Conservation (phyloP, 106 monocot species). For the Iris macrosiphon region DNA sequence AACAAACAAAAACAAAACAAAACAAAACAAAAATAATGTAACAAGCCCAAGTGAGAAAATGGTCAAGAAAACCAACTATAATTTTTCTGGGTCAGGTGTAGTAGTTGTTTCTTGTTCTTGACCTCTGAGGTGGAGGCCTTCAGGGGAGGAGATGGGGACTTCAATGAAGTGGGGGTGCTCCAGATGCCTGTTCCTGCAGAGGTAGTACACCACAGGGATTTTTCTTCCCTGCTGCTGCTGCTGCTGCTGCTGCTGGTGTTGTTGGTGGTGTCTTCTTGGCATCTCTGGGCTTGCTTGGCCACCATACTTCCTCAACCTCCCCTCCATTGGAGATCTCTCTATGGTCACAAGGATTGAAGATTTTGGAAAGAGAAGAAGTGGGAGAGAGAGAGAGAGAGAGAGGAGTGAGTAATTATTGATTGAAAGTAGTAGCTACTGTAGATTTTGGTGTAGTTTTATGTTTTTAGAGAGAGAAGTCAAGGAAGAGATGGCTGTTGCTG, state of each 20-base stretch:
- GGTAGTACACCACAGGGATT: slow-evolving; percentile 58
- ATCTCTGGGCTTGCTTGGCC: slow-evolving; percentile 35
- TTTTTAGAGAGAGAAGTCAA: too few relatives aligned
- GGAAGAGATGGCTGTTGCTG: too few relatives aligned
- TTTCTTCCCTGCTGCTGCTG: slow-evolving; percentile 17
- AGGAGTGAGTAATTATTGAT: too few relatives aligned
- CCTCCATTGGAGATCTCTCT: slow-evolving; percentile 27
- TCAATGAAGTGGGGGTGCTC: slow-evolving; percentile 75
- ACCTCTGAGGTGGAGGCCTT: slow-evolving; percentile 76
- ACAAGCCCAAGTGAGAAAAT: slow-evolving; percentile 1
- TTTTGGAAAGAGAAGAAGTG: background rate
- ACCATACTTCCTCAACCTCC: slow-evolving; percentile 20
- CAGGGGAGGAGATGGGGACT: slow-evolving; percentile 44
- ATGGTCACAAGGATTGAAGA: too few relatives aligned
- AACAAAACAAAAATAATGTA: background rate
- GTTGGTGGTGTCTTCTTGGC: background rate
- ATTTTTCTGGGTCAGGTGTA: background rate
- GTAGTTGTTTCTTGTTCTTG: background rate
- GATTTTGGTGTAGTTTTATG: too few relatives aligned
- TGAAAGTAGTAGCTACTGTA: too few relatives aligned
- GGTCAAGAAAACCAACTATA: background rate
- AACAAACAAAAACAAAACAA: background rate
- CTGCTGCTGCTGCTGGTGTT: background rate
- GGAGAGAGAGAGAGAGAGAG: background rate
- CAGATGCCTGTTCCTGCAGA: slow-evolving; percentile 49